Base-by-base conservation (phyloP, 2,329 filamentous ascomycete species). In the Curvularia sp. region DNA sequence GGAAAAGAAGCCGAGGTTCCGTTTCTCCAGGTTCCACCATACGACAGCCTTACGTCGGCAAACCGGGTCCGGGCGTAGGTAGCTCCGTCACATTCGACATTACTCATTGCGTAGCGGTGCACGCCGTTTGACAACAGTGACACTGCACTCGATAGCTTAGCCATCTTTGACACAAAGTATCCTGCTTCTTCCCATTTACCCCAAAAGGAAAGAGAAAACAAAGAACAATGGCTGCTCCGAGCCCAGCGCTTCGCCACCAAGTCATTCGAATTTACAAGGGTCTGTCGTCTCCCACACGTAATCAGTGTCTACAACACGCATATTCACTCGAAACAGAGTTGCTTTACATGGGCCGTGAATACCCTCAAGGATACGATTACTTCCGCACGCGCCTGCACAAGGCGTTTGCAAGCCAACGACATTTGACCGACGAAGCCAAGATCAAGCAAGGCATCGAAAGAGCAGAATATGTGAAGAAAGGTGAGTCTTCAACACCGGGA, bases 251-350 rank as follows among this genome's bases (percentile, higher is more conserved):
- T 27, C 87, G 92, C 53, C 83, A 86, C 59, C 87, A 95, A 74
- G 93, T 97, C 45, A 90, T 97, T 63, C 84, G 85, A 36, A 86
- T 97, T 58, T 97, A 97, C 81, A 97, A 97, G 87, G 91, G 92
- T 92, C 73, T 13, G 63, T 34, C 34, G 12, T 12, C 38, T 18
- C 36, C 41, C 13, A 6, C 36, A 18, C 30, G 41, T 18, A 25
- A n/a, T 19, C 13, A 34, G 12, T 25, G 2, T 25, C n/a, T 8
- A 43, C 19, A 7, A 18, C 19, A 32, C 19, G 3, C 9, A 19
- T 43, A 36, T 10, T 43, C 18, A 43, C 28, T 18, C 9, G 2
- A 25, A 30, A 15, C 42, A 96, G 93, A 97, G 71, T 86, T 97
- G 10, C 84, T 99, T 42, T 88, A 89, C 70, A 83, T 98, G 13